Evolutionary conservation across 2,329 filamentous ascomycete species (phyloP), one percentile per base, ranked within the genome.

Genomic region (Xylariales sp.): DNA sequence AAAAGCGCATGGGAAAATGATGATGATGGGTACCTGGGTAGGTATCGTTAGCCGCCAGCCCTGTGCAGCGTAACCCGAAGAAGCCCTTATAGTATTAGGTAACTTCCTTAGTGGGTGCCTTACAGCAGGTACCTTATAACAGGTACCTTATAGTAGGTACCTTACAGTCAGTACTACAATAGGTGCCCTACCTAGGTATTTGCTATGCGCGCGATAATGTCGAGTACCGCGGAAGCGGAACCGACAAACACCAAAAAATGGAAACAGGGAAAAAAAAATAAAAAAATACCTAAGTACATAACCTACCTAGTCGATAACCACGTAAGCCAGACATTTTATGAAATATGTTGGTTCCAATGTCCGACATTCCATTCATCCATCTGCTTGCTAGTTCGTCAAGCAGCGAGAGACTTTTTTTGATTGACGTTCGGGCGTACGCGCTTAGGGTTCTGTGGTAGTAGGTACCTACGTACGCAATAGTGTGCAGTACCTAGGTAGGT

Each of bases 31-130:
- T n/a, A n/a, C n/a, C n/a, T n/a, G 54, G 39, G 68, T 69, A 52
- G 70, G 68, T 76, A 70, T 76, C 76, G 75, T 73, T 78, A 79
- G 75, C 72, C 78, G 78, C 78, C 78, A 79, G 77, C 77, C 77
- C 74, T 78, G 72, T 75, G 71, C 68, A 69, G 57, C 8, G 69
- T 54, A 69, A 23, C 23, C 23, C 23, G 23, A 23, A 23, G 23
- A 23, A 23, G 23, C 23, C 23, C 23, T 23, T 23, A 23, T 23
- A 23, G 23, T 23, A 23, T 23, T 23, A 23, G 23, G 23, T 23
- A 23, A 23, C 23, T 23, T 1, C 23, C 23, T 23, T 23, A 23
- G 23, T 23, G 23, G 23, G 23, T 23, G 23, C 23, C 23, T 23
- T 23, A 23, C 2, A 23, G 23, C 23, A 23, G 23, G 23, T 23